Evolutionary conservation across 176 grass and related monocot species (phyloP), one percentile per base, ranked within the genome.

Genomic region (Cenchrus americanus): DNA sequence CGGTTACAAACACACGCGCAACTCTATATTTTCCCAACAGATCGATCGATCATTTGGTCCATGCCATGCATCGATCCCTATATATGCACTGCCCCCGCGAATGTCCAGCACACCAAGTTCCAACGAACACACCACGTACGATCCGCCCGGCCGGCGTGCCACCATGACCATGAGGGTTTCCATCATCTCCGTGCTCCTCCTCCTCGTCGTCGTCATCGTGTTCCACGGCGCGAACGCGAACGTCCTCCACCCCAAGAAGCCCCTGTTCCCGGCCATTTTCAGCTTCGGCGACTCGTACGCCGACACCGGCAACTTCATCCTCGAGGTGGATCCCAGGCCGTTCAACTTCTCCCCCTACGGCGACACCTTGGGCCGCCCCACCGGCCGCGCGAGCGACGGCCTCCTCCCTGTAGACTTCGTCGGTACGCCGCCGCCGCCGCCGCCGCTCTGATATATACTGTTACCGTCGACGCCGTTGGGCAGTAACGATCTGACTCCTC

Each of bases 201-300:
- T 2, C 42, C 44, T 79, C 42, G 19, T 86, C 55, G 37, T 22
- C 30, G 43, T 6, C 43, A 32, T 79, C 42, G 37, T 22, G 57
- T 21, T 76, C 40, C 32, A 61, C 10, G 58, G 54, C 21, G 48
- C 19, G 7, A 19, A 21, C 66, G 69, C 10, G 21, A 24, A 11
- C 64, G 22, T 18, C 69, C 21, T 0, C 58, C 34, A 37, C 2
- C 24, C 13, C 43, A 11, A 1, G 10, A 49, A 60, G 61, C 41
- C 30, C 1, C 85, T 69, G 10, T 69, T 87, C 48, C 32, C 21
- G 51, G 47, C 90, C 32, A 90, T 92, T 30, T 84, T 92, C 77
- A 83, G 82, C 80, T 95, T 95, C 47, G 85, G 87, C 18, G 42
- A 95, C 73, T 95, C 90, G 40, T 90, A 90, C 21, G 48, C 93